phyloP scores from a whole-genome alignment of 2,329 filamentous ascomycete genomes.

The Reticulascus tulasneorum region DNA sequence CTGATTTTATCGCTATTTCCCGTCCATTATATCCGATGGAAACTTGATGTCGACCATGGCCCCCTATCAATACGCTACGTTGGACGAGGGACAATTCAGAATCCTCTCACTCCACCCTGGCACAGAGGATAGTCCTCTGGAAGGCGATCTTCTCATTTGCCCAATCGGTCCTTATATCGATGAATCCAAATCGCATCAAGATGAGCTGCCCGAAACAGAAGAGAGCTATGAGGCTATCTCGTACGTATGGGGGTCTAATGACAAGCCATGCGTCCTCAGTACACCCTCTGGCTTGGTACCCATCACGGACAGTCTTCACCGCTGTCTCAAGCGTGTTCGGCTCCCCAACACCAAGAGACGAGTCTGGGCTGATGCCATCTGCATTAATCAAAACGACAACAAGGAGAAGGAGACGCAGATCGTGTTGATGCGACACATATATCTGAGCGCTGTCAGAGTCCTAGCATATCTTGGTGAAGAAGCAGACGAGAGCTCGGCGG shows the following conservation, averaged over 20 bases:
- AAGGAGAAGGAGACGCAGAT: constrained; percentile 15
- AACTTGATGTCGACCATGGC: constrained; percentile 1
- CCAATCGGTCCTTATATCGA: constrained; percentile 9
- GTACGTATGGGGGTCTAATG: constrained; percentile 12
- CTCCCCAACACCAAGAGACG: constrained; percentile 4
- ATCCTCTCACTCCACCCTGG: constrained; percentile 5
- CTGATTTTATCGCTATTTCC: no score
- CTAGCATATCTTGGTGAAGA: constrained; percentile 24
- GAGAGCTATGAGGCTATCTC: constrained; percentile 14
- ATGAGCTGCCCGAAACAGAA: constrained; percentile 4
- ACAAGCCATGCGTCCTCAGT: constrained; percentile 6
- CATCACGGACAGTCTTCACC: constrained; percentile 10
- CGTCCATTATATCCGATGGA: no score
- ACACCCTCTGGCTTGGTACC: neutral
- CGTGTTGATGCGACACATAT: constrained; percentile 15
- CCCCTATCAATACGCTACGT: constrained; percentile 1
- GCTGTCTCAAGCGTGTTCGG: constrained; percentile 10
- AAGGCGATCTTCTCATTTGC: constrained; percentile 3
- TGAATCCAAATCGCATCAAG: constrained; percentile 6
- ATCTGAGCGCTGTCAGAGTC: constrained; percentile 16
- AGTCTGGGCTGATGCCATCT: constrained; percentile 18
- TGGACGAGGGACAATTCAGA: constrained; percentile 11
- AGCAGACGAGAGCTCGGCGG: constrained; percentile 9
- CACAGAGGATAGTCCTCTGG: constrained; percentile 5
- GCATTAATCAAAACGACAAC: constrained; percentile 16